Evolutionary conservation across 2,329 filamentous ascomycete genomes (phyloP), one percentile per base, ranked within the genome.

Genomic region (Emergomyces pasteurianus): DNA sequence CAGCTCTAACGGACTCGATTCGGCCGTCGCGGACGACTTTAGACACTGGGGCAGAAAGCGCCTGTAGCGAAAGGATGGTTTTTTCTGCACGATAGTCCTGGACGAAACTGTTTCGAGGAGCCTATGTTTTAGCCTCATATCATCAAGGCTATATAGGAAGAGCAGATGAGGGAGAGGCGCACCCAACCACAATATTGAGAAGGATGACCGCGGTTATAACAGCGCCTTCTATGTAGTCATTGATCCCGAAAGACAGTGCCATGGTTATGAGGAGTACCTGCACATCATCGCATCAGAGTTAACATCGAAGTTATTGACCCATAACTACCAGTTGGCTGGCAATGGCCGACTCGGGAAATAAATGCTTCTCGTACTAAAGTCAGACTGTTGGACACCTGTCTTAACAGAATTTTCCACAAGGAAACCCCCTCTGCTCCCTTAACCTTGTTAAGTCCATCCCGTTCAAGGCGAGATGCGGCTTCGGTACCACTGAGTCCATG

Each of bases 241-340:
- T 71, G 47, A 83, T 80, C 52, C 79, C 81, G 67, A 80, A 81
- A 64, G 79, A 80, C 54, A 82, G 77, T 62, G 83, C 85, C 84
- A 89, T 89, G 68, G 88, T 87, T 68, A 89, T 84, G 66, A 90
- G 79, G 67, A 91, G 84, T 64, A 89, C 86, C 86, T 89, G 54
- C 52, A 54, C 43, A 58, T 52, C 42, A 49, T 42, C 57, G 23
- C 40, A 49, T 12, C 43, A 60, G 58, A 43, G 34, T 64, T 62
- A 62, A 60, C 60, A 60, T 47, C 40, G 40, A 58, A 26, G 56
- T 60, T 62, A 62, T 63, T 31, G 61, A 62, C 38, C 49, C 53
- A 53, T 59, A 49, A 26, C 12, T 14, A 50, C 60, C 60, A 58
- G 47, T 52, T 58, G 61, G 61, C 54, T 60, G 40, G 64, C 58